These are phyloP conservation scores for Pichia ethanolica DNA, from an alignment of 805 yeast genomes.

Conservation along the genomic window DNA sequence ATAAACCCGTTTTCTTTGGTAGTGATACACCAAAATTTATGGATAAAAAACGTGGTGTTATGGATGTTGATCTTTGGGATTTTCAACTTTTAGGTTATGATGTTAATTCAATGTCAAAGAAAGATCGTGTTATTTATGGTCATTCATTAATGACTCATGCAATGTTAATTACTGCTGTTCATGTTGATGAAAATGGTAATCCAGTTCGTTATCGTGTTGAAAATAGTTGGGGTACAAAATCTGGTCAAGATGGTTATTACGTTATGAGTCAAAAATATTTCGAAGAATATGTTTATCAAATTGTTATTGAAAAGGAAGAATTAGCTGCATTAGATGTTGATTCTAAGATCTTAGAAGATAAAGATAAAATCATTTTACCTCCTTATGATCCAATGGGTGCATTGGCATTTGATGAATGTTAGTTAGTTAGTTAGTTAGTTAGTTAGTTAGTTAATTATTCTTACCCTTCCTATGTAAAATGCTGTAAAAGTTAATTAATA, in stretches of 20 bases:
- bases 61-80: constrained; percentile 67
- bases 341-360: constrained; percentile 31
- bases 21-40: constrained; percentile 80
- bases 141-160: constrained; percentile 87
- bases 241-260: constrained; percentile 61
- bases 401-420: constrained; percentile 32
- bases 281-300: constrained; percentile 68
- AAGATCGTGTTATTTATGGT: constrained; percentile 60
- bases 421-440: too few species aligned
- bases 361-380: constrained; percentile 49
- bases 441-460: too few species aligned
- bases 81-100: constrained; percentile 49
- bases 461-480: too few species aligned
- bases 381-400: constrained; percentile 83
- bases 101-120: constrained; percentile 44
- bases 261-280: constrained; percentile 69
- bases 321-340: constrained; percentile 26
- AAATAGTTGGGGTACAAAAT: constrained; percentile 69
- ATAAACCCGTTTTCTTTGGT: constrained; percentile 82
- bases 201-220: constrained; percentile 69
- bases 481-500: too few species aligned
- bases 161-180: constrained; percentile 78
- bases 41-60: constrained; percentile 56
- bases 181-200: constrained; percentile 53
- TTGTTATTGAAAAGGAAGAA: constrained; percentile 46